Conservation (phyloP, 2,329 filamentous ascomycete species). For the Verruconis gallopava region DNA sequence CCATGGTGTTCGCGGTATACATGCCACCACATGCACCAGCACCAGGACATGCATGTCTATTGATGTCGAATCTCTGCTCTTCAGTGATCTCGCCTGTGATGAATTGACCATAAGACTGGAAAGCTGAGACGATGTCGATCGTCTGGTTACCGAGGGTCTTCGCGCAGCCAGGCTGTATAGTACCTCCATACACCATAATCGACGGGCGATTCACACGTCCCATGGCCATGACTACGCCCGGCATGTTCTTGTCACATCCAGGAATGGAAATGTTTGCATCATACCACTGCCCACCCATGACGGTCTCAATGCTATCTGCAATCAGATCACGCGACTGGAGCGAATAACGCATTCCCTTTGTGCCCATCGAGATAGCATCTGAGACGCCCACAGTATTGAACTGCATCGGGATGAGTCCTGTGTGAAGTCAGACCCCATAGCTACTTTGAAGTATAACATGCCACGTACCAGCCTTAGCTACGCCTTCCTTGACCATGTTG, state of each 20-base stretch:
- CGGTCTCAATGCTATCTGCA: slow-evolving; percentile 95
- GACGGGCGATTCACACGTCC: slow-evolving; percentile 86
- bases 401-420: slow-evolving; percentile 76
- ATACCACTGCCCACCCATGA: slow-evolving; percentile 98
- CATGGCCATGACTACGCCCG: slow-evolving; percentile 59
- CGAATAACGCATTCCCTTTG: slow-evolving; percentile 89
- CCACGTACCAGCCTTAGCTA: slow-evolving; percentile 44
- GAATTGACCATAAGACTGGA: slow-evolving; percentile 95
- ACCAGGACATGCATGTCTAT: slow-evolving; percentile 78
- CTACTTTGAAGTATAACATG: background rate
- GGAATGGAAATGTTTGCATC: slow-evolving; percentile 94
- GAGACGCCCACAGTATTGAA: slow-evolving; percentile 99
- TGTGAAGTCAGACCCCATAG: background rate
- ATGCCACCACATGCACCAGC: slow-evolving; percentile 77
- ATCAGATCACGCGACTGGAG: slow-evolving; percentile 93
- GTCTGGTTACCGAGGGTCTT: slow-evolving; percentile 56
- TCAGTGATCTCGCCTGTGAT: slow-evolving; percentile 84
- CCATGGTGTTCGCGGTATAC: slow-evolving; percentile 43
- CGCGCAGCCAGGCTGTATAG: slow-evolving; percentile 83
- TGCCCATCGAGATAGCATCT: slow-evolving; percentile 97
- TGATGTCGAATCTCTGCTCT: slow-evolving; percentile 86
- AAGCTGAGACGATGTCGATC: slow-evolving; percentile 92
- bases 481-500: slow-evolving; percentile 59
- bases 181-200: slow-evolving; percentile 95
- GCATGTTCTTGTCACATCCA: slow-evolving; percentile 99